Evolutionary conservation across 202 grass and related monocot genomes (phyloP).

Genomic region (Cymbopogon flexuosus): DNA sequence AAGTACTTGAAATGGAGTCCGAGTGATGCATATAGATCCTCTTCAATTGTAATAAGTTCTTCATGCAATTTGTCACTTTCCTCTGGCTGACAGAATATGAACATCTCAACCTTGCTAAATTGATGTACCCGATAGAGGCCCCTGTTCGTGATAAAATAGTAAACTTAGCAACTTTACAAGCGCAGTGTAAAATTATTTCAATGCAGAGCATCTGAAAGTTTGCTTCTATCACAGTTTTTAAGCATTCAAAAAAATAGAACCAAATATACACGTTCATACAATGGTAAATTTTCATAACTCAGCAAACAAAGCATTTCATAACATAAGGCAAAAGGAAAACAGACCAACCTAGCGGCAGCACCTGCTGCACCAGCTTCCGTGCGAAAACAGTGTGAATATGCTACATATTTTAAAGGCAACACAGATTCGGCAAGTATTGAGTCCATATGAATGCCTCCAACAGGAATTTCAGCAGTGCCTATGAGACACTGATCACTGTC

Average conservation of each 20-base stretch:
- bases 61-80: slow-evolving; percentile 75
- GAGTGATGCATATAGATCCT: slow-evolving; percentile 83
- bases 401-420: slow-evolving; percentile 90
- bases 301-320: not conserved
- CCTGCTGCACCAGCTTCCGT: slow-evolving; percentile 93
- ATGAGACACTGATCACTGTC: slow-evolving; percentile 88
- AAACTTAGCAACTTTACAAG: slow-evolving; percentile 2
- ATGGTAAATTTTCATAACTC: slow-evolving; percentile 6
- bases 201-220: not conserved
- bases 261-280: not conserved
- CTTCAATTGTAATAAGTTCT: slow-evolving; percentile 88
- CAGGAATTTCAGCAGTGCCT: slow-evolving; percentile 94
- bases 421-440: slow-evolving; percentile 64
- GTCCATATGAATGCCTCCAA: slow-evolving; percentile 95
- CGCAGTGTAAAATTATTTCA: not conserved
- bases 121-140: slow-evolving; percentile 95
- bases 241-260: not conserved
- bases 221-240: not conserved
- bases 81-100: slow-evolving; percentile 67
- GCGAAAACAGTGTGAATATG: slow-evolving; percentile 93
- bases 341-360: slow-evolving; percentile 56
- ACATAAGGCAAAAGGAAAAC: not conserved
- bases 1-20: slow-evolving; percentile 94
- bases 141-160: slow-evolving; percentile 42
- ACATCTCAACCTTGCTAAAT: slow-evolving; percentile 99